These are phyloP conservation scores for Trametes meyenii DNA, from an alignment of 768 basidiomycete species.

Conservation along the genomic window DNA sequence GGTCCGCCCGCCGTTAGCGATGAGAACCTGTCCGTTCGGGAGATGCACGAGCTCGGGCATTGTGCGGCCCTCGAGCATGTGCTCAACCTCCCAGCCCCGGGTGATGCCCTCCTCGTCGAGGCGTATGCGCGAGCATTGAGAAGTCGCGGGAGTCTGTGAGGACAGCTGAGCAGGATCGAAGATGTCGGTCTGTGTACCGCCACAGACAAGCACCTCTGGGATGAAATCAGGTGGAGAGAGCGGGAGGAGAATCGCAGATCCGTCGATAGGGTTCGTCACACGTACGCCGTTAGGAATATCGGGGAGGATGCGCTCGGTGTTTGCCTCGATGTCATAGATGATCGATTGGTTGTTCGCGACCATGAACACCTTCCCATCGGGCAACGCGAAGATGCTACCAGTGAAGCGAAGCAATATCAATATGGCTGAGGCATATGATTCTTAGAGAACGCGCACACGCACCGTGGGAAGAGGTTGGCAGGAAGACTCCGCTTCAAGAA, in stretches of 20 bases:
- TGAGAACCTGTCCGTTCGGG: conserved; percentile 72
- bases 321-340: conserved; percentile 74
- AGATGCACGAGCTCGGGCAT: conserved; percentile 85
- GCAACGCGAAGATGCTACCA: conserved; percentile 73
- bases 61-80: conserved; percentile 72
- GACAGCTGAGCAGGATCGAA: conserved; percentile 61
- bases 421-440: conserved; percentile 52
- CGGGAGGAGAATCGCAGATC: conserved; percentile 71
- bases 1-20: conserved; percentile 74
- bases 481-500: conserved; percentile 33
- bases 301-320: conserved; percentile 65
- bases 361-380: conserved; percentile 71
- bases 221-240: conserved; percentile 62
- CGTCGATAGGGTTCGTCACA: conserved; percentile 84
- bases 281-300: conserved; percentile 75
- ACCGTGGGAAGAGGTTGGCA: conserved; percentile 45
- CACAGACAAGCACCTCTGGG: conserved; percentile 76
- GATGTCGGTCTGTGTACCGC: conserved; percentile 70
- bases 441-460: conserved; percentile 61
- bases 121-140: conserved; percentile 71
- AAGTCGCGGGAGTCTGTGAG: conserved; percentile 71
- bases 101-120: conserved; percentile 66
- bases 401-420: conserved; percentile 63
- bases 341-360: conserved; percentile 79
- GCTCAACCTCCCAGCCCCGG: conserved; percentile 72